A percentile compares a stretch with the other conserved stretches of the same genome.
phyloP scores from a whole-genome alignment of 2,329 filamentous ascomycete species.

The Aphanoascus verrucosus region DNA sequence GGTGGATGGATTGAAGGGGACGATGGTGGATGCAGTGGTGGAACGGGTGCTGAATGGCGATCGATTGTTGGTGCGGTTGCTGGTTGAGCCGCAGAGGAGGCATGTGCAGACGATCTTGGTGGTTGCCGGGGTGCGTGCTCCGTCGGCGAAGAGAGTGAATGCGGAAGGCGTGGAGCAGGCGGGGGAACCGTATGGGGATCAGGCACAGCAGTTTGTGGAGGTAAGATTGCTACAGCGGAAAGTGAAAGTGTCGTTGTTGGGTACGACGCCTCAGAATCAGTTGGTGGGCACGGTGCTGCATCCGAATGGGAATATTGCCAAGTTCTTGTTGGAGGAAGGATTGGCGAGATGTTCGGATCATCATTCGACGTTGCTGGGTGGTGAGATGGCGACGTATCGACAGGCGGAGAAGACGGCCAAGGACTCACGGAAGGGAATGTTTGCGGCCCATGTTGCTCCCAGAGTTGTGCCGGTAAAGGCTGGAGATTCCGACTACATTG shows the following conservation, averaged over 20 bases:
- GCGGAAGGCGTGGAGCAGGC: slow-evolving; percentile 70
- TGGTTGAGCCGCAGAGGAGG: slow-evolving; percentile 70
- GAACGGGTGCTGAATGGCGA: slow-evolving; percentile 89
- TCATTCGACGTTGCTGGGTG: slow-evolving; percentile 83
- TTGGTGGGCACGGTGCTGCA: slow-evolving; percentile 82
- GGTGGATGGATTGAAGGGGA: slow-evolving; percentile 72
- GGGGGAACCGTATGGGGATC: slow-evolving; percentile 80
- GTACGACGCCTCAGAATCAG: slow-evolving; percentile 79
- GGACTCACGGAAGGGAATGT: slow-evolving; percentile 63
- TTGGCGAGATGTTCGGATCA: slow-evolving; percentile 89
- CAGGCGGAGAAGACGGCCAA: slow-evolving; percentile 80
- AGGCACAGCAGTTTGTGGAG: slow-evolving; percentile 82
- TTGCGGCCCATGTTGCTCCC: slow-evolving; percentile 63
- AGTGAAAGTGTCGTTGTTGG: slow-evolving; percentile 71
- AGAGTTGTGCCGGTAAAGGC: slow-evolving; percentile 48
- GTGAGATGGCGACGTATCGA: slow-evolving; percentile 75
- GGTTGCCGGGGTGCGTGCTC: slow-evolving; percentile 77
- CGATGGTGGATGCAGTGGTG: slow-evolving; percentile 72
- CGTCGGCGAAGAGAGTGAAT: slow-evolving; percentile 76
- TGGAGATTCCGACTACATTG: slow-evolving; percentile 64
- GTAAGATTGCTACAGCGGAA: slow-evolving; percentile 72
- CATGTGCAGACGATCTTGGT: slow-evolving; percentile 84
- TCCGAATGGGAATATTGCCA: slow-evolving; percentile 83
- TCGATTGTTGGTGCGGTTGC: slow-evolving; percentile 70
- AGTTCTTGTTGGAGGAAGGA: slow-evolving; percentile 78